A percentile compares a stretch with the other conserved stretches of the same genome.
Conservation (phyloP, 164 flowering plant species). For the Magnolia kwangsiensis region DNA sequence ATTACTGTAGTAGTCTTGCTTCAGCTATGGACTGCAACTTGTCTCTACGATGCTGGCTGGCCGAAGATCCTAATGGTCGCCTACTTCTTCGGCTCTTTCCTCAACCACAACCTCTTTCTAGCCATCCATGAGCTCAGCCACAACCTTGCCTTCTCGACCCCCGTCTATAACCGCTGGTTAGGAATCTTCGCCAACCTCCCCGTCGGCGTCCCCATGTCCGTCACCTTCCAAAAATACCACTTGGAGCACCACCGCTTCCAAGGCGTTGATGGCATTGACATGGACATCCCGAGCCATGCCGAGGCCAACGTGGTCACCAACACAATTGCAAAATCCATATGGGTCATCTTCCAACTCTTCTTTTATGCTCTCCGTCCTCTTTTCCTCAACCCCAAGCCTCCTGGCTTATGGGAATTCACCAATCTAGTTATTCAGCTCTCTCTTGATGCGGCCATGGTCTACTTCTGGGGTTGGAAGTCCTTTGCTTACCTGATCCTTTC, state of each 20-base stretch:
- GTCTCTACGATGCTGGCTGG: slow-evolving; percentile 55
- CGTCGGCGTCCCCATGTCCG: slow-evolving; percentile 91
- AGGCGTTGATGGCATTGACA: slow-evolving; percentile 90
- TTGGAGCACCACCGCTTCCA: slow-evolving; percentile 92
- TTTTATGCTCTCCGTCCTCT: slow-evolving; percentile 90
- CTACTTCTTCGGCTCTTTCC: slow-evolving; percentile 91
- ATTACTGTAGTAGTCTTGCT: slow-evolving; percentile 64
- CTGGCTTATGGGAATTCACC: slow-evolving; percentile 88
- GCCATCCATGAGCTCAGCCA: slow-evolving; percentile 98
- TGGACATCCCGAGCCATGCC: slow-evolving; percentile 77
- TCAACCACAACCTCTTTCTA: slow-evolving; percentile 91
- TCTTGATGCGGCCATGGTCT: slow-evolving; percentile 63
- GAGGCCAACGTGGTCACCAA: slow-evolving; percentile 71
- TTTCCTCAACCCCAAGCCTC: slow-evolving; percentile 94
- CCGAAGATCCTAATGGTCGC: slow-evolving; percentile 66
- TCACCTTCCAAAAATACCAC: slow-evolving; percentile 96
- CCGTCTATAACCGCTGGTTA: slow-evolving; percentile 82
- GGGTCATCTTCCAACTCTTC: slow-evolving; percentile 90
- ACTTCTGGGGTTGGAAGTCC: slow-evolving; percentile 77
- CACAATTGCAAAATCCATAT: slow-evolving; percentile 58
- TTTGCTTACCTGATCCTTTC: slow-evolving; percentile 78
- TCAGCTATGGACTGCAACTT: slow-evolving; percentile 80
- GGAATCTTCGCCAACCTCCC: slow-evolving; percentile 98
- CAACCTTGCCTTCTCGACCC: slow-evolving; percentile 94
- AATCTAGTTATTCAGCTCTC: slow-evolving; percentile 58